phyloP scores from a whole-genome alignment of 352 stramenopile species.

The Pythium sp. region DNA sequence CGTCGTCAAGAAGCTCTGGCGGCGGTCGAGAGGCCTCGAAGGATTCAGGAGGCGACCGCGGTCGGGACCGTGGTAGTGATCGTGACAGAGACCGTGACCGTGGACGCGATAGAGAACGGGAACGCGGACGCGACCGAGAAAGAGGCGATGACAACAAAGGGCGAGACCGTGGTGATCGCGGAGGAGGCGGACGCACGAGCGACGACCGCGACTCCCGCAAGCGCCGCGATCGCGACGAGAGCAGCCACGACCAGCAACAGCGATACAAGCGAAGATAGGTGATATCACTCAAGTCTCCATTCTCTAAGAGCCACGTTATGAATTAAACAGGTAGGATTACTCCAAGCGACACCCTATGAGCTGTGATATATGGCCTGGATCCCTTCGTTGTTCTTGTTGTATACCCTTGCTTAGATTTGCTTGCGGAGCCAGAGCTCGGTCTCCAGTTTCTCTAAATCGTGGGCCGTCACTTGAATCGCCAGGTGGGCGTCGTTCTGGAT shows the following conservation, averaged over 20 bases:
- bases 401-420: slow-evolving; percentile 42
- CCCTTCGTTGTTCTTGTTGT: background rate
- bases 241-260: slow-evolving; percentile 16
- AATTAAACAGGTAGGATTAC: background rate
- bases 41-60: slow-evolving; percentile 23
- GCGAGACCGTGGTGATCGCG: slow-evolving; percentile 23
- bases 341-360: background rate
- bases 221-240: slow-evolving; percentile 56
- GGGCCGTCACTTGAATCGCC: slow-evolving; percentile 63
- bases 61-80: slow-evolving; percentile 24
- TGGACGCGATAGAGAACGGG: slow-evolving; percentile 31
- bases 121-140: slow-evolving; percentile 22
- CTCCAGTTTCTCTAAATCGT: slow-evolving; percentile 80
- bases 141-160: slow-evolving; percentile 30
- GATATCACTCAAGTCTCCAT: background rate
- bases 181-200: slow-evolving; percentile 29
- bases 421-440: slow-evolving; percentile 82
- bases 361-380: background rate
- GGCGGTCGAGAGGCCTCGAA: slow-evolving; percentile 19
- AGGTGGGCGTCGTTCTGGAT: slow-evolving; percentile 49
- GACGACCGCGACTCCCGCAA: slow-evolving; percentile 69
- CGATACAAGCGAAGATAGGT: slow-evolving; percentile 52
- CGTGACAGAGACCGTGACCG: slow-evolving; percentile 25
- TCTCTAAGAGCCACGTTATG: slow-evolving; percentile 5
- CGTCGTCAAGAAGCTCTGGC: slow-evolving; percentile 11